Base-by-base conservation (phyloP, 805 yeast species). In the Kazachstania viticola region DNA sequence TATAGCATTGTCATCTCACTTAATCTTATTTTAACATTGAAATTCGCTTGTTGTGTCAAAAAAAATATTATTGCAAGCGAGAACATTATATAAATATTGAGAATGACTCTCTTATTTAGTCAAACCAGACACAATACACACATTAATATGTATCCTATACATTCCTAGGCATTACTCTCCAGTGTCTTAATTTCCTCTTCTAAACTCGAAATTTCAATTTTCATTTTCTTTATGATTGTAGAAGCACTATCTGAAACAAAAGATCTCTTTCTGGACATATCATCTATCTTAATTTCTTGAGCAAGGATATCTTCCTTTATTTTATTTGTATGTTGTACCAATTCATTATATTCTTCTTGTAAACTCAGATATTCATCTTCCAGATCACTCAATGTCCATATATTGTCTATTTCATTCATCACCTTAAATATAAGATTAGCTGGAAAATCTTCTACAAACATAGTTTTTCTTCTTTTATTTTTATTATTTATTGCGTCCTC, bases 201-300 rank as follows among this genome's bases (percentile, higher is more conserved):
- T 23, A 74, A 48, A 14, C 46, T 48, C 28, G 39, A 49, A 7
- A 74, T 64, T 41, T 68, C 73, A 14, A 47, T 54, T 40, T 66
- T 71, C 38, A 69, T 77, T 23, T 49, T 49, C 4, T 41, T 51
- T 2, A 73, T 67, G 31, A 64, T 39, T 24, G 61, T 67, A 16
- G 59, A 60, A 7, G 62, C 56, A 5, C 43, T 42, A 21, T 38
- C 35, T 3, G 46, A 39, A 45, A 33, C 4, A n/a, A 9, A 6
- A 9, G 11, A 9, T 23, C 14, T 23, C 14, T 7, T 23, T 9
- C 25, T 9, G 25, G 37, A 18, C 18, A 33, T 31, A 5, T 44
- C 31, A 26, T 58, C 57, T 13, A 53, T 30, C 25, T 49, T 51
- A 14, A 39, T 40, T 32, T 50, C 55, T 37, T 57, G 47, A 28